Conservation (phyloP, 2,329 filamentous ascomycete genomes). For the Eutypa lata region DNA sequence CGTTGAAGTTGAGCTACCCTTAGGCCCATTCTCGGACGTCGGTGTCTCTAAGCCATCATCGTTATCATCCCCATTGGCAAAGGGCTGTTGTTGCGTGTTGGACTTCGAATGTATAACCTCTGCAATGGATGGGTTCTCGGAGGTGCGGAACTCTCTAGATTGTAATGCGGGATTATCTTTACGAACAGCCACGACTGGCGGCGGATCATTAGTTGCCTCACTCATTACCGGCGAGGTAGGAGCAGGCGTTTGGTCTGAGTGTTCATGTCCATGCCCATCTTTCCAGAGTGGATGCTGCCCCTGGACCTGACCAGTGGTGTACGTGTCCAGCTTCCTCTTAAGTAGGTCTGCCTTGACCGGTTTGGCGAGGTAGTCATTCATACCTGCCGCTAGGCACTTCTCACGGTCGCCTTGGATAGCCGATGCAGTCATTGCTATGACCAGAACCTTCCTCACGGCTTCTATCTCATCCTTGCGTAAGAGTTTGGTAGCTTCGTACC, state of each 20-base stretch:
- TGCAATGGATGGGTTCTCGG: conserved; percentile 25
- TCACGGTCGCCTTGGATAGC: conserved; percentile 93
- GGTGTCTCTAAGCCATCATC: no score
- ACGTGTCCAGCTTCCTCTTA: conserved; percentile 72
- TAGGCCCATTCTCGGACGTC: no score
- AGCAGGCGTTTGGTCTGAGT: neutral
- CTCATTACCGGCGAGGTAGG: neutral
- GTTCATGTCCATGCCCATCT: neutral
- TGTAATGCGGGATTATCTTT: conserved; percentile 20
- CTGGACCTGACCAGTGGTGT: conserved; percentile 40
- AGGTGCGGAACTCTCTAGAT: no score
- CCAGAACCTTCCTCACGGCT: conserved; percentile 75
- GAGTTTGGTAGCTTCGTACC: conserved; percentile 84
- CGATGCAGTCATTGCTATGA: conserved; percentile 95
- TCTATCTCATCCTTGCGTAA: conserved; percentile 75
- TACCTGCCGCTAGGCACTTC: conserved; percentile 91
- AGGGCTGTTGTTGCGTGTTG: no score
- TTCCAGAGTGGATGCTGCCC: conserved; percentile 18
- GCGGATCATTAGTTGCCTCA: conserved; percentile 5
- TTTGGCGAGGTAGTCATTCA: conserved; percentile 97
- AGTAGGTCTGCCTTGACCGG: conserved; percentile 87
- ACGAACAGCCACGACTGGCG: conserved; percentile 19
- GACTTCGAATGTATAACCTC: conserved; percentile 10
- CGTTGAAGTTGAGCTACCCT: no score
- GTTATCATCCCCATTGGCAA: no score